phyloP scores from a whole-genome alignment of 2,329 filamentous ascomycete genomes.

The Grosmannia clavigera region DNA sequence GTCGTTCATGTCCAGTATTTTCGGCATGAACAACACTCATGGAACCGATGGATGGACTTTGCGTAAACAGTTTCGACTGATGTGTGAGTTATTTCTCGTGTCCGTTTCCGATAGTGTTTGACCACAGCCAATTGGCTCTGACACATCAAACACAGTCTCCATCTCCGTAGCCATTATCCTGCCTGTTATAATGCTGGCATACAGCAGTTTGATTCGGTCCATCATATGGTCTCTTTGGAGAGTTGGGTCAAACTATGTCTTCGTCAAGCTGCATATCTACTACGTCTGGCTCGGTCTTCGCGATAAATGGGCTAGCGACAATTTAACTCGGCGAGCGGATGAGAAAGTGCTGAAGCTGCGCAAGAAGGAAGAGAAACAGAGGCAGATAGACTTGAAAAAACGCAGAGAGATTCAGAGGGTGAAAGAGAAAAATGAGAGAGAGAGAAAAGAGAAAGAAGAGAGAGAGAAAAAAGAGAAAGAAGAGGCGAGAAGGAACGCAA shows the following conservation, averaged over 20 bases:
- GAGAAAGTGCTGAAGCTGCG: neutral
- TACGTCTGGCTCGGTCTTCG: neutral
- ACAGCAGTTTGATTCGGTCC: neutral
- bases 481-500: neutral
- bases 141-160: neutral
- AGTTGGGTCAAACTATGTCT: neutral
- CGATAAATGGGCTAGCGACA: neutral
- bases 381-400: neutral
- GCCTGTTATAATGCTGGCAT: neutral
- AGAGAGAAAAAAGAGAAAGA: neutral
- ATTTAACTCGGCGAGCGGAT: neutral
- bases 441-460: too few species aligned
- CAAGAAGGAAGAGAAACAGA: neutral
- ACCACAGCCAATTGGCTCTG: neutral
- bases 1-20: conserved; percentile 25
- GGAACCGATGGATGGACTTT: neutral
- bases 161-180: neutral
- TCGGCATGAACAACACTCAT: conserved; percentile 23
- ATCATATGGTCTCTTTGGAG: neutral
- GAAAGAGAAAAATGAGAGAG: neutral
- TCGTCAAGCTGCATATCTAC: neutral
- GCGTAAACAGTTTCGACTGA: conserved; percentile 5
- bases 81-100: conserved; percentile 13
- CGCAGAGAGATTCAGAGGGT: neutral
- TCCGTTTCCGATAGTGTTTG: neutral